Conservation (phyloP, 2,329 filamentous ascomycete species). For the Ilyonectria sp. region DNA sequence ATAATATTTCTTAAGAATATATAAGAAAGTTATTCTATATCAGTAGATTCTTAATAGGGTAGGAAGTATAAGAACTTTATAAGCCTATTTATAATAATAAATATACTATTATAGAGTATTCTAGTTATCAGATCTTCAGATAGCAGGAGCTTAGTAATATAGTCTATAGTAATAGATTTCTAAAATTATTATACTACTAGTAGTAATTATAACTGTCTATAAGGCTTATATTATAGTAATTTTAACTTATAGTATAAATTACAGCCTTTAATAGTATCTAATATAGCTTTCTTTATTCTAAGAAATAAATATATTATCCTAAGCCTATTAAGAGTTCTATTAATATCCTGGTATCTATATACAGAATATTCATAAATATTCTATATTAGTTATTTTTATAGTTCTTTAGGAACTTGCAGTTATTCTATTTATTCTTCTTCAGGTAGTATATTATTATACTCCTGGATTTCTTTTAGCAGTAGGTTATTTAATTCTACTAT, state of each 20-base stretch:
- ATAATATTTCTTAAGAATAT: constrained; percentile 24
- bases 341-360: constrained; percentile 31
- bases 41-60: constrained; percentile 16
- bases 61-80: constrained; percentile 23
- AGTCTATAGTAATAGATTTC: constrained; percentile 31
- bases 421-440: background rate
- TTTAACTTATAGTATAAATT: constrained; percentile 21
- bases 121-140: constrained; percentile 24
- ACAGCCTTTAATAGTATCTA: constrained; percentile 19
- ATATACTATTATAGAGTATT: constrained; percentile 29
- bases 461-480: background rate
- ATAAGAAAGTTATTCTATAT: constrained; percentile 24
- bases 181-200: constrained; percentile 19
- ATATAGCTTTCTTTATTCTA: constrained; percentile 15
- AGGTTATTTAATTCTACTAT: background rate
- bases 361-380: constrained; percentile 17
- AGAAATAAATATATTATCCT: constrained; percentile 12
- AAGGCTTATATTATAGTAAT: constrained; percentile 17
- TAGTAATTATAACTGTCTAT: constrained; percentile 29
- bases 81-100: constrained; percentile 26
- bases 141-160: constrained; percentile 30
- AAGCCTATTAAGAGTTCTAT: constrained; percentile 24
- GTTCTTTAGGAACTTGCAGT: background rate
- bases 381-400: constrained; percentile 24
- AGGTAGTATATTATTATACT: constrained; percentile 2